Conservation (phyloP, 306 rosid genomes). For the Dicorynia guianensis region DNA sequence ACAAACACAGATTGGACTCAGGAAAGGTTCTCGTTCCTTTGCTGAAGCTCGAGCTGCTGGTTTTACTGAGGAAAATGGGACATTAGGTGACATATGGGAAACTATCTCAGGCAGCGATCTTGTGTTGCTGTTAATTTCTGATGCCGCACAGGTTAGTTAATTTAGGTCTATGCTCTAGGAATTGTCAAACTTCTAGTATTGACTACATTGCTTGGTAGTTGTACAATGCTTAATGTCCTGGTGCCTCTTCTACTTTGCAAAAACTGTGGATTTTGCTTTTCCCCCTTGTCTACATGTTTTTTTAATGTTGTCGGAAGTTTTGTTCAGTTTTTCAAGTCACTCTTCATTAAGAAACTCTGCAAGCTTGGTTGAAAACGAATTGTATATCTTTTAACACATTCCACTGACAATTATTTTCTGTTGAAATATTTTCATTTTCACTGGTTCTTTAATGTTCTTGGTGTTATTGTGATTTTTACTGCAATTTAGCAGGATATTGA, state of each 20-base stretch:
- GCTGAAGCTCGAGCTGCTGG: slow-evolving; percentile 94
- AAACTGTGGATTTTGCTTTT: background rate
- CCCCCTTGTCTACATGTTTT: no score
- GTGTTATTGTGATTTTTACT: background rate
- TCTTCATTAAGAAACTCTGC: no score
- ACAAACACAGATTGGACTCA: slow-evolving; percentile 80
- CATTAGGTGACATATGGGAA: slow-evolving; percentile 93
- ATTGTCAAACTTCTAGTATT: background rate
- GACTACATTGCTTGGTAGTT: slow-evolving; percentile 11
- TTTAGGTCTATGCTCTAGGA: background rate
- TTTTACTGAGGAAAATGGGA: slow-evolving; percentile 88
- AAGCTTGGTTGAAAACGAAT: no score
- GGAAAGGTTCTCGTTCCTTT: slow-evolving; percentile 94
- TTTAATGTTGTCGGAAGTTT: no score
- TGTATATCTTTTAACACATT: no score
- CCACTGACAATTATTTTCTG: no score
- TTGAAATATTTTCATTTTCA: background rate
- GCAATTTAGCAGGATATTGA: background rate
- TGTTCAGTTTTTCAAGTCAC: no score
- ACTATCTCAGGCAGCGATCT: slow-evolving; percentile 89
- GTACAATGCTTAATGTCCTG: background rate
- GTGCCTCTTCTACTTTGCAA: background rate
- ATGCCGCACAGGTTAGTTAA: slow-evolving; percentile 88
- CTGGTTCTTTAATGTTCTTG: no score
- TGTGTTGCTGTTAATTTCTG: slow-evolving; percentile 90